These are phyloP conservation scores for Stemphylium vesicarium DNA, from an alignment of 2,329 filamentous ascomycete species.

Conservation along the genomic window DNA sequence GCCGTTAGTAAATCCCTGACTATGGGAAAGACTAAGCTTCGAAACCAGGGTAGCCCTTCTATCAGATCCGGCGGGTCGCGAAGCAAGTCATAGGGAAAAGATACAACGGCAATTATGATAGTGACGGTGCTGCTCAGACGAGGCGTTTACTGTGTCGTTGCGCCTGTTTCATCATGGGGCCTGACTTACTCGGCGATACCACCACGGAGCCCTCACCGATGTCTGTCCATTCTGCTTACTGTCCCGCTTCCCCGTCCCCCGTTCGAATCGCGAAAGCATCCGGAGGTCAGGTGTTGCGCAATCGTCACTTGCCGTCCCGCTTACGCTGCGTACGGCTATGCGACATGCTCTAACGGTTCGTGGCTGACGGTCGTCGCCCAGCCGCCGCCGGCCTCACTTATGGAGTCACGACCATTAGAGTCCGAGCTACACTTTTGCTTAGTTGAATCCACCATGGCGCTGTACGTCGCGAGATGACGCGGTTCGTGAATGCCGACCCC, in stretches of 20 bases:
- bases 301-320: conserved; percentile 19
- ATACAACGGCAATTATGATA: conserved; percentile 3
- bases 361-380: conserved; percentile 4
- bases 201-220: conserved; percentile 14
- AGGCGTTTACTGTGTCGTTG: conserved; percentile 6
- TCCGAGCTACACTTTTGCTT: background rate
- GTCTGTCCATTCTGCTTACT: conserved; percentile 12
- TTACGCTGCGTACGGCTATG: conserved; percentile 13
- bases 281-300: conserved; percentile 23
- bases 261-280: conserved; percentile 13
- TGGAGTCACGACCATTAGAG: background rate
- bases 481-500: background rate
- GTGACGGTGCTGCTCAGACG: conserved; percentile 2
- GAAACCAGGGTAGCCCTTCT: conserved; percentile 14
- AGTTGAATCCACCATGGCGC: background rate
- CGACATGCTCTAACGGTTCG: conserved; percentile 14
- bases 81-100: conserved; percentile 18
- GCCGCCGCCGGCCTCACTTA: conserved; percentile 1
- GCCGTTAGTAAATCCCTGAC: conserved; percentile 31
- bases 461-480: background rate
- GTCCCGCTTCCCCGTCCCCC: conserved; percentile 26
- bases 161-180: conserved; percentile 11
- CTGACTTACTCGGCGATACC: conserved; percentile 15
- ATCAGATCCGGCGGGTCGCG: conserved; percentile 17
- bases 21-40: conserved; percentile 31